phyloP scores from a whole-genome alignment of 1,284 basidiomycete species.

The Cutaneotrichosporon spelunceum region DNA sequence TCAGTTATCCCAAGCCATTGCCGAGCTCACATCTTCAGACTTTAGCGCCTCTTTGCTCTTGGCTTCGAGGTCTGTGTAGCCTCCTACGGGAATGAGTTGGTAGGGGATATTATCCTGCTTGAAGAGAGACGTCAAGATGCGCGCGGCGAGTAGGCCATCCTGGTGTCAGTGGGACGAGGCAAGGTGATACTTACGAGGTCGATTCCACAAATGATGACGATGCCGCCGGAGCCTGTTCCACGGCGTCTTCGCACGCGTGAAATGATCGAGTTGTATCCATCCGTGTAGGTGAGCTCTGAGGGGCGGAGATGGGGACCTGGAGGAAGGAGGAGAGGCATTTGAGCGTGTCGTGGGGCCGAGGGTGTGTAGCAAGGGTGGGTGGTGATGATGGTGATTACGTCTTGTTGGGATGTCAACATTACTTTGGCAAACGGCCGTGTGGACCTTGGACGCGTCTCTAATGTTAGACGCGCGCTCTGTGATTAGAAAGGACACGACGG shows the following conservation, averaged over 20 bases:
- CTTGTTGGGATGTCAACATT: neutral
- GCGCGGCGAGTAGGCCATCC: constrained; percentile 46
- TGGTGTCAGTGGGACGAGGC: constrained; percentile 19
- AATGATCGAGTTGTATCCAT: constrained; percentile 75
- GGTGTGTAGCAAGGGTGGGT: neutral
- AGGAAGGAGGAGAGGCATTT: constrained; percentile 51
- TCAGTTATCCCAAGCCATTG: no score
- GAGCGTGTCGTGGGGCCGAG: neutral
- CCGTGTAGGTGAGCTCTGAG: constrained; percentile 59
- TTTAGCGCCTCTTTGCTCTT: constrained; percentile 64
- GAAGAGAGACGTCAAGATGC: constrained; percentile 84
- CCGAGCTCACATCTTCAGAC: constrained; percentile 20
- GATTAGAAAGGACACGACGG: neutral
- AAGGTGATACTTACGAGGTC: constrained; percentile 42
- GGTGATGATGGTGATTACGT: neutral
- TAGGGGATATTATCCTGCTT: constrained; percentile 92
- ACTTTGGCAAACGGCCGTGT: neutral
- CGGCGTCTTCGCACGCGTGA: constrained; percentile 55
- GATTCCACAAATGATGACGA: constrained; percentile 48
- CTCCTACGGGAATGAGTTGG: constrained; percentile 85
- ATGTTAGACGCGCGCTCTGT: neutral
- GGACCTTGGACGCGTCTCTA: neutral
- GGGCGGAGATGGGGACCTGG: constrained; percentile 43
- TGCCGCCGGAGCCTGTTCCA: constrained; percentile 39
- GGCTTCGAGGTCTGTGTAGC: constrained; percentile 68